phyloP scores from a whole-genome alignment of 164 flowering plant species.

The Nymphaea thermarum region DNA sequence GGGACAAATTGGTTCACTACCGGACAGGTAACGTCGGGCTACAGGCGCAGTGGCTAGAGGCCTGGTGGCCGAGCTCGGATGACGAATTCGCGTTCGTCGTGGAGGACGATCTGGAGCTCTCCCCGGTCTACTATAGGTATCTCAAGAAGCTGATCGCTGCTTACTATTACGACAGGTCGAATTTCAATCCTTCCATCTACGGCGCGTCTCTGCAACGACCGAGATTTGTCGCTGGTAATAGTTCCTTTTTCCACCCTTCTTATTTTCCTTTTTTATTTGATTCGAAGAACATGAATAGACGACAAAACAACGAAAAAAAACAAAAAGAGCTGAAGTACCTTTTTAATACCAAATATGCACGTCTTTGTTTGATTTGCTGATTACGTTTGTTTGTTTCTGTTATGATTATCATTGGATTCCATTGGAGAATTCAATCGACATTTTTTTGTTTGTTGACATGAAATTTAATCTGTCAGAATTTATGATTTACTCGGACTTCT shows the following conservation, averaged over 20 bases:
- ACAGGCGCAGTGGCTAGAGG: conserved; percentile 97
- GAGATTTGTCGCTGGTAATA: conserved; percentile 87
- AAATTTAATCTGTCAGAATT: too few species aligned
- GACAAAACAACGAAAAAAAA: too few species aligned
- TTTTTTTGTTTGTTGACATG: too few species aligned
- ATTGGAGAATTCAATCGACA: too few species aligned
- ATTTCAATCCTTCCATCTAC: conserved; percentile 55
- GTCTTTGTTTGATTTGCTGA: too few species aligned
- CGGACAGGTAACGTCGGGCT: conserved; percentile 74
- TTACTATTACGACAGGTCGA: conserved; percentile 64
- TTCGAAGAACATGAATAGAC: too few species aligned
- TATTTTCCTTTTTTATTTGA: background rate
- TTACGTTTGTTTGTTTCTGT: too few species aligned
- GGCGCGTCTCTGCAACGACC: conserved; percentile 90
- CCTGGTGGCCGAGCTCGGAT: conserved; percentile 90
- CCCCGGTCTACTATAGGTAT: conserved; percentile 64
- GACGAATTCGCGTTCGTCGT: conserved; percentile 88
- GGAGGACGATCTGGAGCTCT: conserved; percentile 92
- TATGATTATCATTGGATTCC: too few species aligned
- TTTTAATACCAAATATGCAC: too few species aligned
- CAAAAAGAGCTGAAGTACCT: too few species aligned
- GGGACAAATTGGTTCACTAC: conserved; percentile 78
- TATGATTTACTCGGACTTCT: too few species aligned
- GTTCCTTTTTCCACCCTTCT: conserved; percentile 2
- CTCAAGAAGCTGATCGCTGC: conserved; percentile 42